Conservation (phyloP, 169 alveolate genomes). For the Miamiensis avidus region DNA sequence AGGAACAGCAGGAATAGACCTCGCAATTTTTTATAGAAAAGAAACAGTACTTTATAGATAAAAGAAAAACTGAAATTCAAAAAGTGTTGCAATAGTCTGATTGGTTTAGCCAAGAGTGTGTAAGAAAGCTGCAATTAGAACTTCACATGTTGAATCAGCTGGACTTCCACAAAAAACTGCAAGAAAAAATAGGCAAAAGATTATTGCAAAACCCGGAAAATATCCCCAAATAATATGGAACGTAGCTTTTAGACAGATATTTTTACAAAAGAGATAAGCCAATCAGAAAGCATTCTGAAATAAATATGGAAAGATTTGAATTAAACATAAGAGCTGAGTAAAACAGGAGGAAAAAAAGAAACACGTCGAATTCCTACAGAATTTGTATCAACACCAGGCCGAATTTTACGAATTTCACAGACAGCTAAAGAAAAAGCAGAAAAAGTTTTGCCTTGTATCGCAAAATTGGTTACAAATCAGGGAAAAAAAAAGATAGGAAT, state of each 20-base stretch:
- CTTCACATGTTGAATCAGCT: neutral
- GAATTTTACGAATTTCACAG: constrained; percentile 78
- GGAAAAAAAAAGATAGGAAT: constrained; percentile 72
- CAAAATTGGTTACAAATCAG: constrained; percentile 69
- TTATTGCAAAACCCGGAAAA: constrained; percentile 7
- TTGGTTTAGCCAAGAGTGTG: neutral
- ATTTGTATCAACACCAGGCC: constrained; percentile 64
- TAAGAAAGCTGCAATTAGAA: neutral
- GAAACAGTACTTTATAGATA: constrained; percentile 16
- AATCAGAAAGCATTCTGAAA: constrained; percentile 21
- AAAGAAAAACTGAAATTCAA: constrained; percentile 8
- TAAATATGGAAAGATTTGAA: constrained; percentile 34
- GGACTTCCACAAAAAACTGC: constrained; percentile 2
- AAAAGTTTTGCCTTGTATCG: constrained; percentile 51
- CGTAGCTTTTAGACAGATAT: constrained; percentile 27
- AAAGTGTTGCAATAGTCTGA: neutral
- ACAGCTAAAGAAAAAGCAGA: constrained; percentile 44
- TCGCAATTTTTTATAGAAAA: neutral
- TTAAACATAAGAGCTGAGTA: constrained; percentile 25
- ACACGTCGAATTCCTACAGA: constrained; percentile 74
- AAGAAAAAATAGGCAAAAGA: neutral
- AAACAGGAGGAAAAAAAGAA: constrained; percentile 60
- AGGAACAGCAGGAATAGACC: neutral
- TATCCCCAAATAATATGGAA: constrained; percentile 19
- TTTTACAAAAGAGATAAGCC: constrained; percentile 43